phyloP scores from a whole-genome alignment of 768 basidiomycete species.

The Austroboletus eburneus region DNA sequence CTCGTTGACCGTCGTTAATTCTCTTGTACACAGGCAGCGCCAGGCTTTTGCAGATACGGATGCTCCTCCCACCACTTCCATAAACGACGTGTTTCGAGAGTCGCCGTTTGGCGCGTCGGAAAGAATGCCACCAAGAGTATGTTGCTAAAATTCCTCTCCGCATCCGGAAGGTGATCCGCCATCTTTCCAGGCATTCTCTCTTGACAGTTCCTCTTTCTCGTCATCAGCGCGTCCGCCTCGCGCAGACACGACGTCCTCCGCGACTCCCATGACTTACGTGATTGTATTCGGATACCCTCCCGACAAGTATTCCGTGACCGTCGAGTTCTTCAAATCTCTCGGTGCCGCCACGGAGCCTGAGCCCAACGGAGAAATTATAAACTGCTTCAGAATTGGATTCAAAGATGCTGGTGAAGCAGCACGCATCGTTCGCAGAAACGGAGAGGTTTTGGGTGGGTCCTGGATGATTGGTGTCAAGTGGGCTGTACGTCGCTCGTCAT shows the following conservation, averaged over 20 bases:
- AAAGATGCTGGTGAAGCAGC: conserved; percentile 66
- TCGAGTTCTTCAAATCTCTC: conserved; percentile 71
- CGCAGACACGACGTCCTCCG: conserved; percentile 23
- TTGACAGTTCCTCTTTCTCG: conserved; percentile 16
- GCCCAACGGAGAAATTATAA: conserved; percentile 61
- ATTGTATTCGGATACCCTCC: conserved; percentile 88
- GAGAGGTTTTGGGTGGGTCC: conserved; percentile 67
- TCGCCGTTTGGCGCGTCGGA: conserved; percentile 30
- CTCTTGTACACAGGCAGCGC: conserved; percentile 41
- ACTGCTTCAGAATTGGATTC: conserved; percentile 82
- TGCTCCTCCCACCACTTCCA: conserved; percentile 72
- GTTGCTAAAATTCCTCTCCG: background rate
- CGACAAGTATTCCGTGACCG: conserved; percentile 67
- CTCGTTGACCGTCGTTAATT: conserved; percentile 4
- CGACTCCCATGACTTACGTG: conserved; percentile 52
- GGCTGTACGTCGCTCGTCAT: conserved; percentile 53
- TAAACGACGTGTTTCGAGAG: conserved; percentile 71
- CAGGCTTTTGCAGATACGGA: conserved; percentile 70
- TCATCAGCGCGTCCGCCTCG: conserved; percentile 17
- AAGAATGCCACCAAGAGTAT: conserved; percentile 17
- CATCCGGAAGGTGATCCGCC: background rate
- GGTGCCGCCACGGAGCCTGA: conserved; percentile 69
- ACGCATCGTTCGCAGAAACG: conserved; percentile 77
- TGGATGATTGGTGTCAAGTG: conserved; percentile 88
- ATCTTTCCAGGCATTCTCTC: conserved; percentile 17